phyloP scores from a whole-genome alignment of 2,329 filamentous ascomycete species.

The Leptosphaerulina australis region DNA sequence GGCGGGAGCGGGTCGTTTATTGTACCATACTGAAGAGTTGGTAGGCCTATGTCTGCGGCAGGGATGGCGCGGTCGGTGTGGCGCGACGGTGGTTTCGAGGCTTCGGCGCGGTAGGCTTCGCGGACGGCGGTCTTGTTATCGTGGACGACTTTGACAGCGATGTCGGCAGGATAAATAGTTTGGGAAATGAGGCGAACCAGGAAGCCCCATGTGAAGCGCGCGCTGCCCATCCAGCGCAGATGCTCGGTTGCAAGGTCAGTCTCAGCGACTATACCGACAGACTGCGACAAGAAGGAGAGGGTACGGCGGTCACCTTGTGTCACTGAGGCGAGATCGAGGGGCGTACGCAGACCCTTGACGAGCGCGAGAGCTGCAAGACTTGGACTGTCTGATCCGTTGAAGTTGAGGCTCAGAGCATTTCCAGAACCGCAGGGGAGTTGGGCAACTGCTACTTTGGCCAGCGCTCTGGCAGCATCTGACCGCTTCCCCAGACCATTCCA shows the following conservation, averaged over 20 bases:
- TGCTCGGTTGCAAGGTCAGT: conserved; percentile 88
- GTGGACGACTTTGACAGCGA: conserved; percentile 83
- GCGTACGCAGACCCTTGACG: conserved; percentile 84
- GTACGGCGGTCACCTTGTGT: conserved; percentile 77
- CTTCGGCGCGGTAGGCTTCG: conserved; percentile 66
- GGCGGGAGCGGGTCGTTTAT: conserved; percentile 75
- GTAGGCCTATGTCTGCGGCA: conserved; percentile 58
- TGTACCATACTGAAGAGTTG: conserved; percentile 78
- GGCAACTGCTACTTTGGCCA: conserved; percentile 78
- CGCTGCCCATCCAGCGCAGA: conserved; percentile 88
- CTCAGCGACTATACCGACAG: conserved; percentile 88
- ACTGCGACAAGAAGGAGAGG: conserved; percentile 89
- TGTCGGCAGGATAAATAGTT: conserved; percentile 84
- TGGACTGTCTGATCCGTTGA: conserved; percentile 79
- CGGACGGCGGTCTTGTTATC: conserved; percentile 76
- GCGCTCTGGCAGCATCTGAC: conserved; percentile 72
- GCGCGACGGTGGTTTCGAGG: conserved; percentile 29
- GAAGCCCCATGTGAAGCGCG: conserved; percentile 85
- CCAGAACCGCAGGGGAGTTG: conserved; percentile 93
- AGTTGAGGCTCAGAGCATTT: conserved; percentile 90
- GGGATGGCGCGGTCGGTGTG: conserved; percentile 35
- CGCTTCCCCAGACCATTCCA: conserved; percentile 89
- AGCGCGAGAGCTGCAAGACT: conserved; percentile 80
- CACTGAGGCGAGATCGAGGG: conserved; percentile 84
- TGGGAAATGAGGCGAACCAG: conserved; percentile 76